Conservation (phyloP, 1,139 yeast species). For the Geotrichum macrosporum region DNA sequence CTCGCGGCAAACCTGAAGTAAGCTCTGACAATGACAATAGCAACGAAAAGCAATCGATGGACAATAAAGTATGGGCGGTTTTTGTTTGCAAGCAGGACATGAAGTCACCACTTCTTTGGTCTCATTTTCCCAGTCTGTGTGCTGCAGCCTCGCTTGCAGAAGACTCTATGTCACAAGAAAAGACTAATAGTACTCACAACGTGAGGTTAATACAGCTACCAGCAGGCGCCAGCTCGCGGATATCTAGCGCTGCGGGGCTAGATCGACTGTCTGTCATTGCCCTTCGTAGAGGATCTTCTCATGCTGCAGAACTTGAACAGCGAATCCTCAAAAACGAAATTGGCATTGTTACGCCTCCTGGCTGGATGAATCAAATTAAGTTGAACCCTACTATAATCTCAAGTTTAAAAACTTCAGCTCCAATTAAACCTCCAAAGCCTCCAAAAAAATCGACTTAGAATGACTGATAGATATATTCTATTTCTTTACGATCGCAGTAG, state of each 20-base stretch:
- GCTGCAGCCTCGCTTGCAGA: constrained; percentile 10
- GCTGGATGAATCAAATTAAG: constrained; percentile 17
- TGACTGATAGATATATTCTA: too few species aligned
- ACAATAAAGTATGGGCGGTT: constrained; percentile 6
- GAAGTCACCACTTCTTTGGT: constrained; percentile 14
- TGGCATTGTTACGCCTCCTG: constrained; percentile 13
- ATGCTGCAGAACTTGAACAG: constrained; percentile 6
- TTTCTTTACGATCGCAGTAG: too few species aligned
- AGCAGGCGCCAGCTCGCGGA: constrained; percentile 6
- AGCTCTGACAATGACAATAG: neutral
- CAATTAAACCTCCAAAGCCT: constrained; percentile 8
- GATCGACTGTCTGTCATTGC: constrained; percentile 13
- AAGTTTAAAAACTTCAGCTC: constrained; percentile 15
- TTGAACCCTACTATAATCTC: constrained; percentile 13
- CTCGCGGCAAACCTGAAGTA: neutral
- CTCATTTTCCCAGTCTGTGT: constrained; percentile 16
- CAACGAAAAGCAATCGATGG: neutral
- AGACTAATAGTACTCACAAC: too few species aligned
- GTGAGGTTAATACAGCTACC: constrained; percentile 18
- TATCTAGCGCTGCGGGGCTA: constrained; percentile 10
- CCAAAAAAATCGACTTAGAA: too few species aligned
- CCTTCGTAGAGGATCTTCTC: constrained; percentile 4
- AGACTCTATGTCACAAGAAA: too few species aligned
- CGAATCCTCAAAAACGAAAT: constrained; percentile 3
- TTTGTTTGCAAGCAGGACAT: constrained; percentile 19